A percentile compares a stretch with the other conserved stretches of the same genome.
Conservation (phyloP, 2,329 filamentous ascomycete genomes). For the Chaetomiaceae sp. region DNA sequence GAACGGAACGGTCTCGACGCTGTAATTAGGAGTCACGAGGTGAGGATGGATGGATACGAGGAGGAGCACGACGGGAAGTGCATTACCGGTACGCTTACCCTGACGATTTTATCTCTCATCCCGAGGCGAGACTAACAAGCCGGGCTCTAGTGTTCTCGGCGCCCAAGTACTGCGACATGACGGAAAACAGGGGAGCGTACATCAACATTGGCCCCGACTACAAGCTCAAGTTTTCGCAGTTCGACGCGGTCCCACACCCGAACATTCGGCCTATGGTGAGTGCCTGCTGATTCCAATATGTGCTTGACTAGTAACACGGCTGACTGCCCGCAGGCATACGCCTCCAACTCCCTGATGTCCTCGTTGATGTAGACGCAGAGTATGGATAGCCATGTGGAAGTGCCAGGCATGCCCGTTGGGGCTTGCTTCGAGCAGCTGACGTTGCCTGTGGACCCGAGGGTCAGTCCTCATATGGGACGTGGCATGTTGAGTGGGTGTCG, state of each 20-base stretch:
- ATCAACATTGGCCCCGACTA: conserved; percentile 93
- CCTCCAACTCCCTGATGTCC: conserved; percentile 73
- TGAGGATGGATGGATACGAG: conserved; percentile 98
- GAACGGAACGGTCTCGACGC: conserved; percentile 92
- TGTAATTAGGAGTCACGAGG: conserved; percentile 94
- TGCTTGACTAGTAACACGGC: background rate
- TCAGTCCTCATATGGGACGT: background rate
- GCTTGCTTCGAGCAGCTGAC: no score
- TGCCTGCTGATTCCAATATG: background rate
- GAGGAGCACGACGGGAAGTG: conserved; percentile 93
- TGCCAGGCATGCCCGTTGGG: no score
- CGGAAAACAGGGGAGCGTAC: conserved; percentile 95
- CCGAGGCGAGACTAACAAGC: conserved; percentile 23
- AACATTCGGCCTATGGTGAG: conserved; percentile 86
- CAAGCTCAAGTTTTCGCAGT: conserved; percentile 87
- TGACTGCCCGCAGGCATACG: conserved; percentile 61
- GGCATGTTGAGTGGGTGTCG: background rate
- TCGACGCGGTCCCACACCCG: conserved; percentile 94
- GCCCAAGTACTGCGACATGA: conserved; percentile 94
- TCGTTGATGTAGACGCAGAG: conserved; percentile 55
- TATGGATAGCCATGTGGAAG: background rate
- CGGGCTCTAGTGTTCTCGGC: conserved; percentile 74
- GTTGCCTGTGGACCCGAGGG: background rate
- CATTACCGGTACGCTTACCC: conserved; percentile 68
- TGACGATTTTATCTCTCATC: background rate